phyloP scores from a whole-genome alignment of 2,329 filamentous ascomycete species.

The Cephalotrichum gorgonifer region DNA sequence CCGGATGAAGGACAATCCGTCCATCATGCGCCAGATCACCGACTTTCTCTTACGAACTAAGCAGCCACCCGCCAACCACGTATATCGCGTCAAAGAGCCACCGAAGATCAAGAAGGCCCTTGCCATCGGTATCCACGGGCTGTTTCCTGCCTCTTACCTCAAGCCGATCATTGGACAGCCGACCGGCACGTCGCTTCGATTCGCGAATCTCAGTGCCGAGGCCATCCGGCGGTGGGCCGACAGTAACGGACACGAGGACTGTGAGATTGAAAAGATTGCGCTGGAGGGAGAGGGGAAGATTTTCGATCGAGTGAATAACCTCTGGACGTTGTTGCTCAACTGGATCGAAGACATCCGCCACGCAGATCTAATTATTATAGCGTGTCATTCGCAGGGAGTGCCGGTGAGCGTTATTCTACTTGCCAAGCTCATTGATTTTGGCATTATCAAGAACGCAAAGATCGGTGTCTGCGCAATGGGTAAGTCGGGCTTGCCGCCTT shows the following conservation, averaged over 20 bases:
- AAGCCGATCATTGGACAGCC: constrained; percentile 90
- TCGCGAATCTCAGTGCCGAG: constrained; percentile 76
- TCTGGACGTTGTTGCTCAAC: constrained; percentile 91
- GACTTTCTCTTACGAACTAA: constrained; percentile 45
- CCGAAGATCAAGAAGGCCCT: constrained; percentile 75
- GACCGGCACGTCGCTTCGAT: constrained; percentile 88
- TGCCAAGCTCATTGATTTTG: constrained; percentile 84
- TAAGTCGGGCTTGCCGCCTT: constrained; percentile 19
- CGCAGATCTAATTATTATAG: constrained; percentile 85
- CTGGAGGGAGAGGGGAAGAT: constrained; percentile 93
- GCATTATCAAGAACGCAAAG: constrained; percentile 64
- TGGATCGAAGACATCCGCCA: constrained; percentile 85
- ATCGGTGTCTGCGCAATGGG: constrained; percentile 78
- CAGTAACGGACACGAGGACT: constrained; percentile 58
- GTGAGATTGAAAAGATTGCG: constrained; percentile 85
- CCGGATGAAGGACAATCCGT: constrained; percentile 53
- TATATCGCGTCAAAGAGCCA: constrained; percentile 58
- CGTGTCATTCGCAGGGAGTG: constrained; percentile 91
- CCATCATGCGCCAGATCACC: constrained; percentile 57
- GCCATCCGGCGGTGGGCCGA: constrained; percentile 78
- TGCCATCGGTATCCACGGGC: constrained; percentile 88
- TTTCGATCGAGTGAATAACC: constrained; percentile 73
- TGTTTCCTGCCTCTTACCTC: constrained; percentile 79
- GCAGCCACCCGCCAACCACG: constrained; percentile 53
- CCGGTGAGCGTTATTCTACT: constrained; percentile 88